Evolutionary conservation across 441 rosid genomes (phyloP).

Genomic region (Rhodomyrtus psidioides): DNA sequence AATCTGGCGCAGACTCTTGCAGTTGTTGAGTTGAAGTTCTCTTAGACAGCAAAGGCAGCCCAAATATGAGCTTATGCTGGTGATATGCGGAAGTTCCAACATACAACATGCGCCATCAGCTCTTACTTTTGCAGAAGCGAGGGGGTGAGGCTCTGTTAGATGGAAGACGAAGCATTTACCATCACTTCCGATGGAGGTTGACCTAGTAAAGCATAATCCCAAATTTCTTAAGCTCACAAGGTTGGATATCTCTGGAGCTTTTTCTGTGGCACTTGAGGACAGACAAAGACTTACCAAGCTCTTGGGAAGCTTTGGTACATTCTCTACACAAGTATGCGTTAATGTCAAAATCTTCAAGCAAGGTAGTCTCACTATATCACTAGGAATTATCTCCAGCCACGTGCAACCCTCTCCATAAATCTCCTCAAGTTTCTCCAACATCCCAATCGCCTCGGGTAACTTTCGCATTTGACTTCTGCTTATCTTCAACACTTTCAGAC

Average conservation of each 20-base stretch:
- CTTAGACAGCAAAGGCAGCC: background rate
- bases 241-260: background rate
- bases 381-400: background rate
- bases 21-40: background rate
- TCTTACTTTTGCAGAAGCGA: background rate
- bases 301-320: background rate
- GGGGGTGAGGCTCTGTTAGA: no score
- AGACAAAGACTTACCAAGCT: background rate
- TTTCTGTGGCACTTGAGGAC: background rate
- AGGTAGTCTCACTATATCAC: background rate
- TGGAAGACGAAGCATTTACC: no score
- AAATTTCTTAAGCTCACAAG: background rate
- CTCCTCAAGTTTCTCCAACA: background rate
- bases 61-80: background rate
- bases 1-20: background rate
- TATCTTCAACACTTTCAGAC: background rate
- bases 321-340: background rate
- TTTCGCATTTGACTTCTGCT: background rate
- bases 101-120: background rate
- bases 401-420: background rate
- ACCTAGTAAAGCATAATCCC: background rate
- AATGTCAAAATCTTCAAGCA: background rate
- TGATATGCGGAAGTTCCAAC: background rate
- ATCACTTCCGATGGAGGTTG: no score
- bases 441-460: background rate